These are phyloP conservation scores for Chlorella variabilis DNA, from an alignment of 163 green algal genomes.

Conservation along the genomic window DNA sequence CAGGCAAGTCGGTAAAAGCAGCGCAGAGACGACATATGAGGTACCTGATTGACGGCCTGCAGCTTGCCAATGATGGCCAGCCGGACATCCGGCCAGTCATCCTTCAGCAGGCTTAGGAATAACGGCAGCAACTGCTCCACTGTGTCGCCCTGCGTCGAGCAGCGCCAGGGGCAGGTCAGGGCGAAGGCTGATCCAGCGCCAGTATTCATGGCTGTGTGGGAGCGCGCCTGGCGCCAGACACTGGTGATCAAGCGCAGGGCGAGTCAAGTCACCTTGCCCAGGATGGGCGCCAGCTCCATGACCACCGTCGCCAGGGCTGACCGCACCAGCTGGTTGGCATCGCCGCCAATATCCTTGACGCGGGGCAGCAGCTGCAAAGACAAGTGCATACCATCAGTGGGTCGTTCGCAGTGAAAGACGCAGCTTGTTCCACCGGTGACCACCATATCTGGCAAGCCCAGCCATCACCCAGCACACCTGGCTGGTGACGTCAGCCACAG, in stretches of 20 bases:
- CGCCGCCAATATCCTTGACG: slow-evolving; percentile 89
- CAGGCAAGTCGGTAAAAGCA: no score
- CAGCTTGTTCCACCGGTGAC: no score
- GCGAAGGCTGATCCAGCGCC: no score
- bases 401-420: no score
- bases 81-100: slow-evolving; percentile 96
- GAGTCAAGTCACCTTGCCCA: slow-evolving; percentile 78
- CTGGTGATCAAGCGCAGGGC: not conserved
- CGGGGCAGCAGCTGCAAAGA: slow-evolving; percentile 72
- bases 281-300: slow-evolving; percentile 93
- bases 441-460: no score
- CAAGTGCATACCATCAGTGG: not conserved
- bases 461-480: no score
- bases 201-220: no score
- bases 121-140: slow-evolving; percentile 91
- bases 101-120: slow-evolving; percentile 65
- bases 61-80: slow-evolving; percentile 99
- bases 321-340: slow-evolving; percentile 94
- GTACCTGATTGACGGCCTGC: slow-evolving; percentile 85
- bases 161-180: no score
- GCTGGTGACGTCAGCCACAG: slow-evolving; percentile 17
- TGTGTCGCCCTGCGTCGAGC: slow-evolving; percentile 67
- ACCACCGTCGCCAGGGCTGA: slow-evolving; percentile 92
- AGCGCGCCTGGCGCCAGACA: no score
- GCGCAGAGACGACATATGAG: no score